Evolutionary conservation across 192 early-diverging fungal genomes (phyloP).

Genomic region (Rhizoclosmatium sp.): DNA sequence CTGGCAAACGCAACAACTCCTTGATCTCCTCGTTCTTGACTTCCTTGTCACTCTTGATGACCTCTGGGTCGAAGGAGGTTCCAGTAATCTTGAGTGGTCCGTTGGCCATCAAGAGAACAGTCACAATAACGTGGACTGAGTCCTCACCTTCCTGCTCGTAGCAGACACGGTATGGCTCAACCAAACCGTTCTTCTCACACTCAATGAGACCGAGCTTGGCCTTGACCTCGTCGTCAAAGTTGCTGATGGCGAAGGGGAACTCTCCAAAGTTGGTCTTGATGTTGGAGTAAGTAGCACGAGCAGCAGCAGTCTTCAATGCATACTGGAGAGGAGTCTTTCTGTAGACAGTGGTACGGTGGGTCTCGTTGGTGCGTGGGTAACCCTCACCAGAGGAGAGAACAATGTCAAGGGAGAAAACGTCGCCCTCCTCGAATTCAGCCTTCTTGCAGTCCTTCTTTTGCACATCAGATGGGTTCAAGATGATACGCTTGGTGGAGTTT

Average conservation of each 20-base stretch:
- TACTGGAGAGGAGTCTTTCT: conserved; percentile 79
- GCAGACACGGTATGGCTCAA: conserved; percentile 82
- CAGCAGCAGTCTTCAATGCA: conserved; percentile 87
- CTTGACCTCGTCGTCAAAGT: conserved; percentile 91
- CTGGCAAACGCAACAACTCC: conserved; percentile 66
- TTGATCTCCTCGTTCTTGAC: conserved; percentile 82
- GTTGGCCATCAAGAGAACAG: conserved; percentile 87
- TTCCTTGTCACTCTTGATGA: conserved; percentile 86
- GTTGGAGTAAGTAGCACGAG: conserved; percentile 75
- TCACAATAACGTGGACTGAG: conserved; percentile 92
- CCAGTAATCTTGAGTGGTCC: conserved; percentile 88
- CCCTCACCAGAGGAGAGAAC: conserved; percentile 90
- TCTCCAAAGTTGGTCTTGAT: conserved; percentile 80
- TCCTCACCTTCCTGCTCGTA: conserved; percentile 81
- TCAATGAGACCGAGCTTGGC: conserved; percentile 92
- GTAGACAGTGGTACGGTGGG: conserved; percentile 88
- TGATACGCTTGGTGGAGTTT: conserved; percentile 82
- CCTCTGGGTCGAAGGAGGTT: conserved; percentile 74
- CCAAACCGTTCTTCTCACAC: conserved; percentile 82
- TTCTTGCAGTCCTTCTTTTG: conserved; percentile 76
- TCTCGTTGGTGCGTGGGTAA: conserved; percentile 68
- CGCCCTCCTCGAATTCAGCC: conserved; percentile 74
- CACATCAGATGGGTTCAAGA: conserved; percentile 82
- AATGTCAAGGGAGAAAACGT: conserved; percentile 94
- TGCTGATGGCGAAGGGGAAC: conserved; percentile 88